Conservation (phyloP, 2,329 filamentous ascomycete species). For the Monilinia fructigena region DNA sequence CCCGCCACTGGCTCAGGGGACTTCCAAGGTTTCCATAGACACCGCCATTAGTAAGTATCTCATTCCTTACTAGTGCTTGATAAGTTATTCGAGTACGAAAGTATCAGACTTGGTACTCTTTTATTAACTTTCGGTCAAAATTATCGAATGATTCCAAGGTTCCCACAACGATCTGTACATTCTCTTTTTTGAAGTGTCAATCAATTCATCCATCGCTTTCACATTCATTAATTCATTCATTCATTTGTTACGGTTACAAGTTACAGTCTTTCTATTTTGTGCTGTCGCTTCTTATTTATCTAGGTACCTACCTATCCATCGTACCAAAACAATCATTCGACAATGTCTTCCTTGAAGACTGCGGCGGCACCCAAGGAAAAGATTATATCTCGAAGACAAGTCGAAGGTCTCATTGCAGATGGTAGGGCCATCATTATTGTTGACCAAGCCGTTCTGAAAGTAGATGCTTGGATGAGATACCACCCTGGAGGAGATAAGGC, state of each 20-base stretch:
- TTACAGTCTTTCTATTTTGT: not conserved
- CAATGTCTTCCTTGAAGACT: slow-evolving; percentile 23
- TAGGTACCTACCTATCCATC: too few relatives aligned
- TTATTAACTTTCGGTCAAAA: not conserved
- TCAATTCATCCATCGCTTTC: not conserved
- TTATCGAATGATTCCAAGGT: too few relatives aligned
- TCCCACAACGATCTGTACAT: too few relatives aligned
- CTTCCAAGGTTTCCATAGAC: not conserved
- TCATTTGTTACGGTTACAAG: not conserved
- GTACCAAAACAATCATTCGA: not conserved
- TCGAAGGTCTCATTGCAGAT: slow-evolving; percentile 81
- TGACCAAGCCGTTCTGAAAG: slow-evolving; percentile 77
- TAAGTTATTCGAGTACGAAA: too few relatives aligned
- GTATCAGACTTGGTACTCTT: not conserved
- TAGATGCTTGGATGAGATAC: slow-evolving; percentile 83
- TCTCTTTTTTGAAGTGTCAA: too few relatives aligned
- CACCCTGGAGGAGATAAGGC: slow-evolving; percentile 91
- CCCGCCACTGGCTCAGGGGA: slow-evolving; percentile 3
- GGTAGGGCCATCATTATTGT: slow-evolving; percentile 79
- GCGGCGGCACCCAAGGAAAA: slow-evolving; percentile 20
- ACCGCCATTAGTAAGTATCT: not conserved
- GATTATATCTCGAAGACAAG: slow-evolving; percentile 59
- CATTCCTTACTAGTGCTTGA: too few relatives aligned
- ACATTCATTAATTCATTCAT: slow-evolving; percentile 11
- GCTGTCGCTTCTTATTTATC: not conserved